Conservation (phyloP, 2,329 filamentous ascomycete genomes). For the Clarireedia sp. region DNA sequence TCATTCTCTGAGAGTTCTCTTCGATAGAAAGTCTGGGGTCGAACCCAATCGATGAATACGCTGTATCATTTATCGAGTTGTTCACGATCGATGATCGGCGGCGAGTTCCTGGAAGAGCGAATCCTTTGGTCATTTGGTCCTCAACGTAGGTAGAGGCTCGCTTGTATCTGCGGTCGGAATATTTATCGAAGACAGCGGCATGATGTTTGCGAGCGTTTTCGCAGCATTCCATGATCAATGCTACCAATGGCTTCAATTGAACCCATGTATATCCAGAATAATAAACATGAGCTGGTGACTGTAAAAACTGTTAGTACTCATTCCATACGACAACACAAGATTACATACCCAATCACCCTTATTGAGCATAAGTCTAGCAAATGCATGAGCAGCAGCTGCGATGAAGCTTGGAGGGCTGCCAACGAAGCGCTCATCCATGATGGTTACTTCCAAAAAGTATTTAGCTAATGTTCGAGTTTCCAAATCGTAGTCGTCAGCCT, state of each 20-base stretch:
- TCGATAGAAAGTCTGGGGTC: slow-evolving; percentile 8
- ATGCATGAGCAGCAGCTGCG: slow-evolving; percentile 84
- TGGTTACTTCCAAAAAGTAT: slow-evolving; percentile 92
- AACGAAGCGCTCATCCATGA: slow-evolving; percentile 98
- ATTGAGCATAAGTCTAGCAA: slow-evolving; percentile 78
- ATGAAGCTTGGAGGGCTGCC: slow-evolving; percentile 83
- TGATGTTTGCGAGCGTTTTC: slow-evolving; percentile 76
- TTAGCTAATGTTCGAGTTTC: slow-evolving; percentile 94
- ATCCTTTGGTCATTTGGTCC: slow-evolving; percentile 58
- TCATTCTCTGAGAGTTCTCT: slow-evolving; percentile 22
- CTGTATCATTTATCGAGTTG: not conserved
- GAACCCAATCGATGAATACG: not conserved
- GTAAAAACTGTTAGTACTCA: slow-evolving; percentile 13
- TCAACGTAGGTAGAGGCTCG: slow-evolving; percentile 74
- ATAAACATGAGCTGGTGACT: slow-evolving; percentile 78
- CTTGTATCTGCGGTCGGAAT: slow-evolving; percentile 80
- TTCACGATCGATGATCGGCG: slow-evolving; percentile 3
- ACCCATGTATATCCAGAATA: slow-evolving; percentile 89
- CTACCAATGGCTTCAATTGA: slow-evolving; percentile 71
- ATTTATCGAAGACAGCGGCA: slow-evolving; percentile 83
- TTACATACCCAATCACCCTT: slow-evolving; percentile 86
- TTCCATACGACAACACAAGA: not conserved
- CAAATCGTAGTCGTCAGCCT: slow-evolving; percentile 94
- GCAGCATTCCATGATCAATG: slow-evolving; percentile 80
- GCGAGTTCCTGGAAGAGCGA: slow-evolving; percentile 34